Evolutionary conservation across 2,329 filamentous ascomycete genomes (phyloP).

Genomic region (Cercospora berteroae): DNA sequence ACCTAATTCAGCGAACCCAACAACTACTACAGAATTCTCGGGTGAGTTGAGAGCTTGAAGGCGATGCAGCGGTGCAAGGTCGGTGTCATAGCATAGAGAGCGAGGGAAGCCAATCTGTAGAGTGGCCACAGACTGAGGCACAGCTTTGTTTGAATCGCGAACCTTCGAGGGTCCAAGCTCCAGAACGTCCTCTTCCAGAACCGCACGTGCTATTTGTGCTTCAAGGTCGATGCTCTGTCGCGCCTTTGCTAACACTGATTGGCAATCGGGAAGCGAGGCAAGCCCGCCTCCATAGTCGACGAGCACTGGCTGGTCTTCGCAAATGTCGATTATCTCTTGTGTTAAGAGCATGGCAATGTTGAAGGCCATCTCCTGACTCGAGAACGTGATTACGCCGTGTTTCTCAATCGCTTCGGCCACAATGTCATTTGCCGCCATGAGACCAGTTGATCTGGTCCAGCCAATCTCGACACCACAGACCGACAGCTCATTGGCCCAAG

Average conservation of each 20-base stretch:
- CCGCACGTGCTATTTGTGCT: neutral
- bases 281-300: neutral
- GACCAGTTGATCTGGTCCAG: neutral
- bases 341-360: neutral
- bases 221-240: neutral
- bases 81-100: neutral
- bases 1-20: neutral
- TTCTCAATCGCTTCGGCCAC: neutral
- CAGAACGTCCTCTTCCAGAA: neutral
- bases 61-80: neutral
- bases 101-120: neutral
- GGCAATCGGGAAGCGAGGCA: neutral
- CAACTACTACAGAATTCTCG: neutral
- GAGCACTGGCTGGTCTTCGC: neutral
- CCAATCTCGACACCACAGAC: neutral
- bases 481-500: neutral
- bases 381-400: neutral
- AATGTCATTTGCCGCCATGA: neutral
- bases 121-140: neutral
- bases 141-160: neutral
- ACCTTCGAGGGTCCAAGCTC: neutral
- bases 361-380: neutral
- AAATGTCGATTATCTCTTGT: neutral
- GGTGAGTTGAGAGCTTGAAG: neutral
- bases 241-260: neutral